phyloP scores from a whole-genome alignment of 352 stramenopile genomes.

The Phytophthora brassicae region DNA sequence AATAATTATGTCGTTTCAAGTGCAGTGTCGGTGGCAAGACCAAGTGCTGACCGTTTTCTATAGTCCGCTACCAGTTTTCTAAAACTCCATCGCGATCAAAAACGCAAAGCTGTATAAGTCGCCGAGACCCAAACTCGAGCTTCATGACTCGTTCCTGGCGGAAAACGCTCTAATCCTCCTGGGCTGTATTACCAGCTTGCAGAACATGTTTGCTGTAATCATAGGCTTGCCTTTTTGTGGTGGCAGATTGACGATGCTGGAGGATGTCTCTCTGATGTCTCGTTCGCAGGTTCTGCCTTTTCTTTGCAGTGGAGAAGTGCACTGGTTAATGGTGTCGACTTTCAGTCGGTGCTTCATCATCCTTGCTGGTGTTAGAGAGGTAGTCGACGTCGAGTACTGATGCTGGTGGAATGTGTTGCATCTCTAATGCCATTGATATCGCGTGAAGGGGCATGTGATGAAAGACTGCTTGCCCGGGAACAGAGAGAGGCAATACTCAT shows the following conservation, averaged over 20 bases:
- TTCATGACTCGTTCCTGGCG: not conserved
- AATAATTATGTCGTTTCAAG: not conserved
- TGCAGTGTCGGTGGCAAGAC: not conserved
- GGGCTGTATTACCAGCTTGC: not conserved
- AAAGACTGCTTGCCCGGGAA: not conserved
- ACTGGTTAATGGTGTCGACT: too few species aligned
- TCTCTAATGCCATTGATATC: not conserved
- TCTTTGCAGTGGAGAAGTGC: too few species aligned
- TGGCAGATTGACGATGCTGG: too few species aligned
- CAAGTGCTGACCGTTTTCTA: not conserved
- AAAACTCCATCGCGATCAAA: not conserved
- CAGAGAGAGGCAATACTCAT: not conserved
- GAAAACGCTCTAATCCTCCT: not conserved
- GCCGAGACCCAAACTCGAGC: not conserved
- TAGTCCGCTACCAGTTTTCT: not conserved
- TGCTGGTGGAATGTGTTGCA: not conserved
- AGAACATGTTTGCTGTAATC: not conserved
- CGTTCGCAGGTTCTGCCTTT: too few species aligned
- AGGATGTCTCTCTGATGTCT: not conserved
- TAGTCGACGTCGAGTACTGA: not conserved
- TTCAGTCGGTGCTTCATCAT: not conserved
- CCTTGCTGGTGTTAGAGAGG: not conserved
- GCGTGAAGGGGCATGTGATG: not conserved
- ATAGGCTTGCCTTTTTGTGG: too few species aligned
- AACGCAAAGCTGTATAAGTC: slow-evolving; percentile 1